Evolutionary conservation across 371 early-diverging fungal species (phyloP), one percentile per base, ranked within the genome.

Genomic region (Mortierella sp.): DNA sequence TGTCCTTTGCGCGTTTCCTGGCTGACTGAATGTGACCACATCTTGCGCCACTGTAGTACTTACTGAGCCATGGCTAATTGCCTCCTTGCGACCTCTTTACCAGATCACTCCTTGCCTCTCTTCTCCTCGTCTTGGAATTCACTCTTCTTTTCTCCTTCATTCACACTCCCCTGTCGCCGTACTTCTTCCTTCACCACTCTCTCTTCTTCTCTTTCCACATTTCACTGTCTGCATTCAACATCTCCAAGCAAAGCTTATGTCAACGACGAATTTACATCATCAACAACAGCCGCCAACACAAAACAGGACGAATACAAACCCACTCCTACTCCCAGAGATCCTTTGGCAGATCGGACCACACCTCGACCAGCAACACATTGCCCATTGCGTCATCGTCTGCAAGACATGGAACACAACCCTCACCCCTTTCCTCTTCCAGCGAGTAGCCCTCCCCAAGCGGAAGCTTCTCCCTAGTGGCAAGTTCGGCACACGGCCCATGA

Each of bases 281-380:
- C 60, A 14, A 7, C 56, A 56, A 54, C 21, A 54, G 6, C 7
- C 54, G 14, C 48, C 48, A 46, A 27, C 56, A 56, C 1, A 58
- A 29, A 32, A 58, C 56, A 56, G 3, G n/a, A 56, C 32, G 14
- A 58, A 32, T 14, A n/a, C 29, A 14, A 58, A 83, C 29, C 83
- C 83, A 3, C 63, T 83, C 16, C 60, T 83, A 7, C 65, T 83
- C 11, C 83, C 83, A 5, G 83, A 83, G 60, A 73, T 83, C 41
- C 75, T 83, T n/a, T 29, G 73, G 2, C 76, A 60, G 21, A 60
- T 83, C 38, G 83, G 77, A 14, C 77, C 80, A 8, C 70, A 65
- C 56, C 77, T 83, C 63, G 73, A 55, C 49, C 83, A 83, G 38
- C 68, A 51, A 8, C 49, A 74, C 4, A 55, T 74, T n/a, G 8